Percentiles rank a stretch among this genome's conserved stretches.
These are phyloP conservation scores for Blastomyces gilchristii DNA, from an alignment of 2,329 filamentous ascomycete genomes.

Conservation along the genomic window DNA sequence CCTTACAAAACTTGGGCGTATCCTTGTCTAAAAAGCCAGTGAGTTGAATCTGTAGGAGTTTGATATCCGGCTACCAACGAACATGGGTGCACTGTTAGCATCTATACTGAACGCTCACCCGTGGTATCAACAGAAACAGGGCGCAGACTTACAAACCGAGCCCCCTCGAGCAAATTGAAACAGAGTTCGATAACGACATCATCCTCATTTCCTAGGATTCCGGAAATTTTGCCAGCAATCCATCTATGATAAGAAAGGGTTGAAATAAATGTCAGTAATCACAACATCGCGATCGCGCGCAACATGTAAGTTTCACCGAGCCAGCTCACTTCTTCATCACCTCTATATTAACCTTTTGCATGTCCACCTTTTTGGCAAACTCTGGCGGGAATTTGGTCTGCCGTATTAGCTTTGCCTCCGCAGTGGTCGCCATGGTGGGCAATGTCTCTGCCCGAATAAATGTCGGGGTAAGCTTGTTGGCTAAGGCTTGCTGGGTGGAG, in stretches of 20 bases:
- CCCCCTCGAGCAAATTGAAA: constrained; percentile 59
- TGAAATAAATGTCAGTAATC: constrained; percentile 6
- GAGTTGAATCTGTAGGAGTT: constrained; percentile 85
- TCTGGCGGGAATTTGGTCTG: constrained; percentile 88
- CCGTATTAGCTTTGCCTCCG: constrained; percentile 81
- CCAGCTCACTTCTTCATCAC: constrained; percentile 84
- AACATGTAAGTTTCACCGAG: background rate
- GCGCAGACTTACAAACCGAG: constrained; percentile 56
- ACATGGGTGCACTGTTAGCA: constrained; percentile 18
- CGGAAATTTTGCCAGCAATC: constrained; percentile 80
- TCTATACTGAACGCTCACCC: constrained; percentile 7
- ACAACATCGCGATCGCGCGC: background rate
- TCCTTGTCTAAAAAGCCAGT: constrained; percentile 94
- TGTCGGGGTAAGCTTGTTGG: background rate
- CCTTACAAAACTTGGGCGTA: constrained; percentile 78
- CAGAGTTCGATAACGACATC: constrained; percentile 88
- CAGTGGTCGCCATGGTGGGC: constrained; percentile 61
- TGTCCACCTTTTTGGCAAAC: constrained; percentile 93
- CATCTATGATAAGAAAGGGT: constrained; percentile 49
- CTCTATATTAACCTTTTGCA: constrained; percentile 91
- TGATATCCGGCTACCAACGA: constrained; percentile 72
- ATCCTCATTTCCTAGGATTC: constrained; percentile 84
- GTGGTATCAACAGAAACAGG: constrained; percentile 1
- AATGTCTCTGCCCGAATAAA: background rate
- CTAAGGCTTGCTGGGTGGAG: background rate